Evolutionary conservation across 2,329 filamentous ascomycete species (phyloP), one percentile per base, ranked within the genome.

Genomic region (Curvularia hawaiiensis): DNA sequence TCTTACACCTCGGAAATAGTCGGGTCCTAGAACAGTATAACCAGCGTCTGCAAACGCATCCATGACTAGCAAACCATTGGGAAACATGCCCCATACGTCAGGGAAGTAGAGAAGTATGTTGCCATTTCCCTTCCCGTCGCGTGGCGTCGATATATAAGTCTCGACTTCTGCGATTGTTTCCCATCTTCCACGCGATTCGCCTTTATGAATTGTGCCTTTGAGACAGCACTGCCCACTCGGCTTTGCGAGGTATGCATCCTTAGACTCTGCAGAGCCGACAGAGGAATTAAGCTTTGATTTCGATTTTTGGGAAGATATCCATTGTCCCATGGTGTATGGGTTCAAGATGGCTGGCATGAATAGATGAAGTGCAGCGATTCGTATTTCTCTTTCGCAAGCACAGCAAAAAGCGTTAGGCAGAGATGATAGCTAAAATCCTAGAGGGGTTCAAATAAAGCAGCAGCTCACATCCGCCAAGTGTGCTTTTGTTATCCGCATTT

Each of bases 41-140:
- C 80, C 79, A 8, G 76, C 75, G 54, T 79, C 76, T 11, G 79
- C 78, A 58, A 81, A 80, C 2, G 63, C 79, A 62, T 82, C 79
- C 78, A 82, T 81, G 38, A 81, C 63, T n/a, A 81, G 69, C 24
- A 78, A 63, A 0, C 73, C 76, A 48, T 82, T 82, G 11, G 66
- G 72, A 58, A 76, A 80, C 60, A 82, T 70, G 10, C 79, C 79
- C 70, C 72, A 80, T 4, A 80, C 76, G 55, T 81, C 79, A 0
- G 79, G 79, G 62, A 79, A 81, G 66, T 80, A 82, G 3, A 82
- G 66, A 5, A 82, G 51, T 31, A 81, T 65, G 56, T 80, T 66
- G 1, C 79, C 79, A 56, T 80, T 81, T 4, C 69, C 58, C 30
- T 69, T 75, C 8, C 56, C 67, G 12, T 58, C 48, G 38, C 58